Conservation (phyloP, 345 rosid genomes). For the Schrenkiella parvula region DNA sequence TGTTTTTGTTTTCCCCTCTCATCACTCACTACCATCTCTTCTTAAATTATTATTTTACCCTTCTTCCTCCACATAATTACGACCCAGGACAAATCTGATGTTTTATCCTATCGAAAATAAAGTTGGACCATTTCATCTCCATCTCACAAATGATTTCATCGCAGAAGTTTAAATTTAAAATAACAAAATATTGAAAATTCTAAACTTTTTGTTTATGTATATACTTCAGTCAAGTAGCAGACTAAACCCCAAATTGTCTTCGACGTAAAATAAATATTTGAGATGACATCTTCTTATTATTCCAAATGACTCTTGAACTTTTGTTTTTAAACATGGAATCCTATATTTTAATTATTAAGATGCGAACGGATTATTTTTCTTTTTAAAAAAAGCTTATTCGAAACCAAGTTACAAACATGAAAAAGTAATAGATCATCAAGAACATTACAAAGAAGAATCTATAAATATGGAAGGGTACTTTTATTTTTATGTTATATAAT, state of each 20-base stretch:
- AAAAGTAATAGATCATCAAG: too few species aligned
- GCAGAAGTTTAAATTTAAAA: not conserved
- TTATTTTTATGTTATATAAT: too few species aligned
- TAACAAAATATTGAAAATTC: not conserved
- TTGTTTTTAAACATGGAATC: too few species aligned
- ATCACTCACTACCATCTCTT: conserved; percentile 27
- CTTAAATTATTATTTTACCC: conserved; percentile 13
- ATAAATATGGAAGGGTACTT: too few species aligned
- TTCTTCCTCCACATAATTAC: conserved; percentile 13
- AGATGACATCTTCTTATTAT: too few species aligned
- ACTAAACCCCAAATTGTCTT: not conserved
- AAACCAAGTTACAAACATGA: too few species aligned
- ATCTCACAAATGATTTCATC: not conserved
- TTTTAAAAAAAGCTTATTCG: too few species aligned
- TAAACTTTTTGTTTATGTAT: not conserved
- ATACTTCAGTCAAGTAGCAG: not conserved
- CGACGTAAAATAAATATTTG: too few species aligned
- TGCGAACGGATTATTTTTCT: too few species aligned
- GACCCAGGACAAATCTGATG: not conserved
- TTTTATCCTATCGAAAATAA: not conserved
- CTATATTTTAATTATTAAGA: too few species aligned
- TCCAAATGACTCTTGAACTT: too few species aligned
- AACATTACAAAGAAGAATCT: too few species aligned
- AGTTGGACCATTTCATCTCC: conserved; percentile 19
- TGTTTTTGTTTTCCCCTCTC: conserved; percentile 32